phyloP scores from a whole-genome alignment of 495 filamentous ascomycete species.

The Astrothelium macrocarpum region DNA sequence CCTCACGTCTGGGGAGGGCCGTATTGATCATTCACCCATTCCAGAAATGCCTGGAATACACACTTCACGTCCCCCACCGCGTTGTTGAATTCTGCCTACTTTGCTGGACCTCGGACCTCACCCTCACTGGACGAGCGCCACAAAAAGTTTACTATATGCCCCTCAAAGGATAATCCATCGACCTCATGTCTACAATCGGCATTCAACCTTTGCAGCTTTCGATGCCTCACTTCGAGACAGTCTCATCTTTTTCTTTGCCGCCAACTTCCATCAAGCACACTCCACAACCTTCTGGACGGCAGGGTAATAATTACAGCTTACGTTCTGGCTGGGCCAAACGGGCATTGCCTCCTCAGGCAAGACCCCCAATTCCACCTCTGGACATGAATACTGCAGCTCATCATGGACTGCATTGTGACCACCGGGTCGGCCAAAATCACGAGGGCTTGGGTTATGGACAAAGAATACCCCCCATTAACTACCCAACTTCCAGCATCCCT shows the following conservation, averaged over 20 bases:
- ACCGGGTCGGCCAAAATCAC: background rate
- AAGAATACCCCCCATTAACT: conserved; percentile 17
- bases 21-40: conserved; percentile 3
- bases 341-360: background rate
- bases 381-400: conserved; percentile 8
- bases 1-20: background rate
- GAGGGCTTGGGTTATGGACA: conserved; percentile 12
- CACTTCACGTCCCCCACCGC: conserved; percentile 1
- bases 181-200: background rate
- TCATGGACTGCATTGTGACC: background rate
- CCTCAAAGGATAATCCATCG: background rate
- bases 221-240: conserved; percentile 3
- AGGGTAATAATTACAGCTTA: background rate
- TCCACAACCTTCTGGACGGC: background rate
- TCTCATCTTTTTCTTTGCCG: background rate
- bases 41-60: conserved; percentile 6
- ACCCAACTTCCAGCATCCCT: conserved; percentile 10
- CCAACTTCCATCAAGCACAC: background rate
- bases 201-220: background rate
- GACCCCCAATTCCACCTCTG: conserved; percentile 5
- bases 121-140: background rate
- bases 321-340: background rate
- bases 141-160: background rate
- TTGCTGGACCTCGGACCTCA: background rate
- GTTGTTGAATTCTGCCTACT: background rate